Evolutionary conservation across 139 green algal species (phyloP), one percentile per base, ranked within the genome.

Genomic region (Tetradesmus lagerheimii): DNA sequence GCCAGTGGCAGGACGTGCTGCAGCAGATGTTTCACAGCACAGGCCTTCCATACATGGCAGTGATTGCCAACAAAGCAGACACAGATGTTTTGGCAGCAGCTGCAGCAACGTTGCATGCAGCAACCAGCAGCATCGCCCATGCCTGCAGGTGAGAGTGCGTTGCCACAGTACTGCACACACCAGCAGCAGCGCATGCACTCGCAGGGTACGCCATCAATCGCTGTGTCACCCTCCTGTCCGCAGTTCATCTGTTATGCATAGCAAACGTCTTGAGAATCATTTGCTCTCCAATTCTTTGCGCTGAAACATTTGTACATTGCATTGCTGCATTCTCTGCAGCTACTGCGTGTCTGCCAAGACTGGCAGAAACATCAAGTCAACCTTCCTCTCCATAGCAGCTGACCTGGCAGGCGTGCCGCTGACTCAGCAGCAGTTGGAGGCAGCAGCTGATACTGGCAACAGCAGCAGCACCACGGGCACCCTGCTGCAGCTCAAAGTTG

Each of bases 51-150:
- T 64, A 67, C 25, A 43, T 88, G 4, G 83, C 83, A 11, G 64
- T 88, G 6, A 41, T 88, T 64, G 83, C 83, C 23, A 88, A 80
- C 62, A 88, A 88, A 25, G 37, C 50, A 41, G 83, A 88, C 38
- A 78, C 82, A 18, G 29, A 86, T 74, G 43, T 80, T 14, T 35
- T 77, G 82, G n/a, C 43, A 35, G 57, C 53, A 88, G 57, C 57
- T 39, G 67, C 82, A 57, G 82, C 82, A 71, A 20, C n/a, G 57
- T 23, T 71, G 25, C 57, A 71, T 71, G 57, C 57, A 71, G 57
- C 57, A 2, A 71, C 20, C 23, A 71, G 57, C 57, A 71, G 57
- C 57, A 71, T 71, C 23, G n/a, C 57, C 57, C 57, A 71, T 71
- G 57, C 57, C 57, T 71, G 57, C 57, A 71, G 57, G 57, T 71